These are phyloP conservation scores for Kappamyces sp. DNA, from an alignment of 192 early-diverging fungal species.

Conservation along the genomic window DNA sequence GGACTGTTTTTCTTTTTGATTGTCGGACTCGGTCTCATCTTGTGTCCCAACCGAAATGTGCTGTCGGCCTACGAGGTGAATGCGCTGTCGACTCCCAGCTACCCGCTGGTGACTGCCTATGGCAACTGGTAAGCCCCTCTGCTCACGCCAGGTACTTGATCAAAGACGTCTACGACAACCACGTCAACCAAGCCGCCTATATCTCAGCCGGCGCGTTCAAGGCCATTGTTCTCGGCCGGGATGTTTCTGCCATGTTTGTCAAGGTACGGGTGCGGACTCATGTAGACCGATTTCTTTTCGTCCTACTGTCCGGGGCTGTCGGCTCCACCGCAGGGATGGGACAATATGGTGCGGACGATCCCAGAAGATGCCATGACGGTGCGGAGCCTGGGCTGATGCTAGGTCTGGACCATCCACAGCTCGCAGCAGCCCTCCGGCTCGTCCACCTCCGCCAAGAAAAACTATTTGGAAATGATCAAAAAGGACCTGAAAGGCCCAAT, in stretches of 20 bases:
- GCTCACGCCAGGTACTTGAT: conserved; percentile 23
- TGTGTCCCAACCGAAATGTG: conserved; percentile 72
- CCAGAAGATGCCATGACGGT: conserved; percentile 15
- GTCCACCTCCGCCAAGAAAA: conserved; percentile 17
- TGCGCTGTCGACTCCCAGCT: neutral
- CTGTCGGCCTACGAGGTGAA: neutral
- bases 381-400: conserved; percentile 2
- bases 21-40: conserved; percentile 68
- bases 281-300: conserved; percentile 18
- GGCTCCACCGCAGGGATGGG: conserved; percentile 25
- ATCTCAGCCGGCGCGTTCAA: conserved; percentile 10
- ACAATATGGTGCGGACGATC: conserved; percentile 21
- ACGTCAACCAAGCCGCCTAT: conserved; percentile 20
- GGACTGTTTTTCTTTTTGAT: conserved; percentile 81
- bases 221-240: conserved; percentile 27
- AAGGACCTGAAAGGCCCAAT: conserved; percentile 22
- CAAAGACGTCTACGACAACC: conserved; percentile 26
- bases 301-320: conserved; percentile 30
- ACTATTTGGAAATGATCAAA: conserved; percentile 9
- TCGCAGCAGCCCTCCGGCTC: neutral
- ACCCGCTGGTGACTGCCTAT: conserved; percentile 39
- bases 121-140: conserved; percentile 22
- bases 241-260: conserved; percentile 40
- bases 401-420: neutral
- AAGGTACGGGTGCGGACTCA: no score